phyloP scores from a whole-genome alignment of 2,329 filamentous ascomycete species.

The Aspergillus persii region DNA sequence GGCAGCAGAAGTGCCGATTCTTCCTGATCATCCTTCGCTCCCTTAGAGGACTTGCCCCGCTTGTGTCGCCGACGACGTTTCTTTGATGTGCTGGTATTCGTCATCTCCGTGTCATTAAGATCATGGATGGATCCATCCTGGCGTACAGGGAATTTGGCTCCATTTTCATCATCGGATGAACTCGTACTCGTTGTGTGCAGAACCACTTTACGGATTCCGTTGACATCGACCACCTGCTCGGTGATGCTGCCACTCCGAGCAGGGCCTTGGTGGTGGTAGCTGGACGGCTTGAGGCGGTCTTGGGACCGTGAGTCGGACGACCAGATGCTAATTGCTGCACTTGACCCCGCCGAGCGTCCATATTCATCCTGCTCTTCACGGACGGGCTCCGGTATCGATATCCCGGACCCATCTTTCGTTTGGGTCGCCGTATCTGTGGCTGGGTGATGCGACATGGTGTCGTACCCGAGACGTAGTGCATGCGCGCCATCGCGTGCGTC shows the following conservation, averaged over 20 bases:
- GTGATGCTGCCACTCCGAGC: slow-evolving; percentile 75
- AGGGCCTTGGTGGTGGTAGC: slow-evolving; percentile 45
- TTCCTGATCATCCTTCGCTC: not conserved
- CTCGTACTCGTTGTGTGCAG: slow-evolving; percentile 65
- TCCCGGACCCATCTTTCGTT: slow-evolving; percentile 24
- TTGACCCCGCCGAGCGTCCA: slow-evolving; percentile 18
- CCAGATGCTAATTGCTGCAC: slow-evolving; percentile 21
- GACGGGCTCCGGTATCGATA: slow-evolving; percentile 34
- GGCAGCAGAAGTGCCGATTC: slow-evolving; percentile 17
- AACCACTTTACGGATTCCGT: slow-evolving; percentile 73
- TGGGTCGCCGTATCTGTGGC: slow-evolving; percentile 21
- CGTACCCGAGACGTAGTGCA: slow-evolving; percentile 57
- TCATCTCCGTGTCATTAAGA: slow-evolving; percentile 7
- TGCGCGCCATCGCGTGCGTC: slow-evolving; percentile 66
- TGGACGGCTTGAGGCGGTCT: slow-evolving; percentile 24
- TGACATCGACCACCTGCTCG: slow-evolving; percentile 71
- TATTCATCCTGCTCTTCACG: slow-evolving; percentile 30
- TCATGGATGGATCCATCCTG: slow-evolving; percentile 14
- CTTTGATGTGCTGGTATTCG: slow-evolving; percentile 15
- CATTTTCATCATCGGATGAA: slow-evolving; percentile 40
- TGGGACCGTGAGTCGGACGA: slow-evolving; percentile 24
- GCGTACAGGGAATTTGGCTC: slow-evolving; percentile 11
- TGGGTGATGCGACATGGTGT: slow-evolving; percentile 40
- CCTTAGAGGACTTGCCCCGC: slow-evolving; percentile 13
- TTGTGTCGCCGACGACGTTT: slow-evolving; percentile 27